Percentiles rank a stretch among this genome's conserved stretches.
phyloP scores from a whole-genome alignment of 768 basidiomycete genomes.

The Boletales sp. region DNA sequence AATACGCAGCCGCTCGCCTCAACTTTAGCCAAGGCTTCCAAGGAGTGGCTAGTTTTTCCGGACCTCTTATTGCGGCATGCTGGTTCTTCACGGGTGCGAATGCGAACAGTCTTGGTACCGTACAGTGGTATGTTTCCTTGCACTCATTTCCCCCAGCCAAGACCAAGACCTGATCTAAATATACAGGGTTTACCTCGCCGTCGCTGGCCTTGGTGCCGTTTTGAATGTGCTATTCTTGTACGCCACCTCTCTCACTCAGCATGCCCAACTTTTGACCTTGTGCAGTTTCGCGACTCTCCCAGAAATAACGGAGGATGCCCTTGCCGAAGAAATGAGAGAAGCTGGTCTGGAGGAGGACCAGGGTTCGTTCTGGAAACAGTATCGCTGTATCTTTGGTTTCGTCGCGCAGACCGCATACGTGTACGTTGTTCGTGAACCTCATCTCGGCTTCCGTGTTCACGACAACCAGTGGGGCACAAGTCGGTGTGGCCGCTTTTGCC shows the following conservation, averaged over 20 bases:
- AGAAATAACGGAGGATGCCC: constrained; percentile 68
- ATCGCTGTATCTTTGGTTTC: constrained; percentile 67
- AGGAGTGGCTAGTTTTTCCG: constrained; percentile 68
- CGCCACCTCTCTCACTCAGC: constrained; percentile 16
- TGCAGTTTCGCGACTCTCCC: constrained; percentile 64
- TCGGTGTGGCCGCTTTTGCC: constrained; percentile 62
- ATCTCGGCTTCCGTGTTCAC: not conserved
- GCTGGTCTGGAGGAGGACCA: constrained; percentile 39
- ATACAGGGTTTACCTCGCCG: constrained; percentile 60
- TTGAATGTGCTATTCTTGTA: constrained; percentile 66
- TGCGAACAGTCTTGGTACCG: constrained; percentile 56
- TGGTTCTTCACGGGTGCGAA: constrained; percentile 73
- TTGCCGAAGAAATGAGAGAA: constrained; percentile 45
- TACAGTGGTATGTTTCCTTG: constrained; percentile 49
- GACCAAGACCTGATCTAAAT: not conserved
- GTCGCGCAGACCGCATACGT: constrained; percentile 68
- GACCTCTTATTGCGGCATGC: constrained; percentile 70
- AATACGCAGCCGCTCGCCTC: constrained; percentile 69
- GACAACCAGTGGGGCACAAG: constrained; percentile 53
- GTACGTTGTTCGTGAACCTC: constrained; percentile 33
- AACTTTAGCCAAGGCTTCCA: constrained; percentile 82
- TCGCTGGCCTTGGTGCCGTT: constrained; percentile 56
- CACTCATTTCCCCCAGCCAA: not conserved
- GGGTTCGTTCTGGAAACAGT: constrained; percentile 66
- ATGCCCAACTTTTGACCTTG: not conserved